Conservation (phyloP, 176 grass and related monocot species). For the Thalia dealbata region DNA sequence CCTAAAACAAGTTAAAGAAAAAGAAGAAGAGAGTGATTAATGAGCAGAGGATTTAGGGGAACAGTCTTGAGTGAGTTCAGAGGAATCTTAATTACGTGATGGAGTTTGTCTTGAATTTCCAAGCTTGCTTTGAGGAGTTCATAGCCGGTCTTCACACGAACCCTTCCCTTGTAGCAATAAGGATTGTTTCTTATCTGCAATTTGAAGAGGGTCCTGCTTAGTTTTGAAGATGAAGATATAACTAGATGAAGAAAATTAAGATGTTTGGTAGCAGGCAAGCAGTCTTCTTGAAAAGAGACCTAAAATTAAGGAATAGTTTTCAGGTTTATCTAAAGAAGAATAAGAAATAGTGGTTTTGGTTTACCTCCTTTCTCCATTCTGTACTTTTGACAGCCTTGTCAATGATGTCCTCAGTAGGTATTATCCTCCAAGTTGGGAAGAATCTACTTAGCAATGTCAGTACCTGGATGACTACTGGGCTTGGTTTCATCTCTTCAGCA, state of each 20-base stretch:
- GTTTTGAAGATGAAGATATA: too few relatives aligned
- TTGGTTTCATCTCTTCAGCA: conserved; percentile 52
- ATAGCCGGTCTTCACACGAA: conserved; percentile 41
- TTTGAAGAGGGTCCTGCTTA: too few relatives aligned
- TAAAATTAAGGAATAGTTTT: not conserved
- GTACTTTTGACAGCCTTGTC: conserved; percentile 39
- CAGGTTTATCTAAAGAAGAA: not conserved
- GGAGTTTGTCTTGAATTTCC: conserved; percentile 53
- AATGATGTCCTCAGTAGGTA: conserved; percentile 48
- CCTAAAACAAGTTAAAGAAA: conserved; percentile 4
- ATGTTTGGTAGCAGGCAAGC: too few relatives aligned
- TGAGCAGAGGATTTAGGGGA: not conserved
- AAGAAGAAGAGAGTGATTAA: too few relatives aligned
- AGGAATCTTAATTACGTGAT: conserved; percentile 35
- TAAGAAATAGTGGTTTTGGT: not conserved
- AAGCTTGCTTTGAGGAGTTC: conserved; percentile 46
- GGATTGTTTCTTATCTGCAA: conserved; percentile 47
- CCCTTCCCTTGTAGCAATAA: conserved; percentile 62
- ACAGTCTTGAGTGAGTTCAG: not conserved
- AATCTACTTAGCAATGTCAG: conserved; percentile 36
- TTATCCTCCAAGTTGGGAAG: conserved; percentile 53
- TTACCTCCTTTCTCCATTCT: conserved; percentile 48
- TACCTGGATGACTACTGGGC: conserved; percentile 34
- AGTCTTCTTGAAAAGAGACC: not conserved
- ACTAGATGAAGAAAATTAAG: too few relatives aligned